These are phyloP conservation scores for Phaeomoniella chlamydospora DNA, from an alignment of 2,329 filamentous ascomycete species.

Conservation along the genomic window DNA sequence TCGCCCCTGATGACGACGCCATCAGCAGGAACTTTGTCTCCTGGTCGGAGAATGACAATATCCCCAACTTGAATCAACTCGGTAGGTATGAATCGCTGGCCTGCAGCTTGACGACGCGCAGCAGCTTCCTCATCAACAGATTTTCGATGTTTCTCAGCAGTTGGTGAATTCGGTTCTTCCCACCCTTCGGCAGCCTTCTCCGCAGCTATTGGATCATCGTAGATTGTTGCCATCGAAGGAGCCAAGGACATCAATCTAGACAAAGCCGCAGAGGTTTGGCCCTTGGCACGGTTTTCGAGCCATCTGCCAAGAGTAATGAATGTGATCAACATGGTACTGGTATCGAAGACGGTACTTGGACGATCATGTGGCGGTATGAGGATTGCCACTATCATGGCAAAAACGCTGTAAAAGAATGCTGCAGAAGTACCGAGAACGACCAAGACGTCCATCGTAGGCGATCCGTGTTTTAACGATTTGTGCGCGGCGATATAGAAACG, in stretches of 20 bases:
- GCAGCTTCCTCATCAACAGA: constrained; percentile 3
- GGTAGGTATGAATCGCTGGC: constrained; percentile 78
- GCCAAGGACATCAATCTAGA: constrained; percentile 91
- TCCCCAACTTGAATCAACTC: constrained; percentile 91
- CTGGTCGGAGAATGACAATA: constrained; percentile 80
- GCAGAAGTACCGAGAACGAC: constrained; percentile 87
- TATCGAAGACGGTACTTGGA: constrained; percentile 87
- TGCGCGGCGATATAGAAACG: constrained; percentile 90
- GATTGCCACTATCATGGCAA: constrained; percentile 74
- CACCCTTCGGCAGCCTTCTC: constrained; percentile 78
- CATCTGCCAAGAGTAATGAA: constrained; percentile 87
- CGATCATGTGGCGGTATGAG: constrained; percentile 59
- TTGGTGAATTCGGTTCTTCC: constrained; percentile 28
- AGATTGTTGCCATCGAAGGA: constrained; percentile 94
- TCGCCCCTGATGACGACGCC: constrained; percentile 76
- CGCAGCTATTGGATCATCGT: constrained; percentile 82
- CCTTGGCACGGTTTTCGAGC: constrained; percentile 88
- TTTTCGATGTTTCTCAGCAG: constrained; percentile 25
- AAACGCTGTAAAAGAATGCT: constrained; percentile 89
- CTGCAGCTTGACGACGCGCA: constrained; percentile 31
- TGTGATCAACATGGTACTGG: constrained; percentile 94
- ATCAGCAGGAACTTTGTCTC: constrained; percentile 93
- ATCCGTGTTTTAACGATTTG: constrained; percentile 78
- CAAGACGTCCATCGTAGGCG: constrained; percentile 95
- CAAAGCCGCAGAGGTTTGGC: constrained; percentile 86